A percentile compares a stretch with the other conserved stretches of the same genome.
Evolutionary conservation across 2,329 filamentous ascomycete genomes (phyloP).

Genomic region (Didymellaceae sp.): DNA sequence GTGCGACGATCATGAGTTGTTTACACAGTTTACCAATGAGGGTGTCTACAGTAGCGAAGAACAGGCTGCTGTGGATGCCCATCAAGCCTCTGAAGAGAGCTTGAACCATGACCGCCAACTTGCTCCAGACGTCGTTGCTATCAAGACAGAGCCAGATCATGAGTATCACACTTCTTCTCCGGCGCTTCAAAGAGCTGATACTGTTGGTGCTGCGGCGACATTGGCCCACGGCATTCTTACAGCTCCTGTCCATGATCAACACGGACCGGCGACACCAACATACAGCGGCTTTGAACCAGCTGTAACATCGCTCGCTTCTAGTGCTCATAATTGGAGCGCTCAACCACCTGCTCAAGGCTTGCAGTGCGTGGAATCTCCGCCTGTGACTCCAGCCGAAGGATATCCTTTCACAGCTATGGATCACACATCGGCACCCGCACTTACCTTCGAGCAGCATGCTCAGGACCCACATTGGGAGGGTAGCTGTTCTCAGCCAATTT

Average conservation of each 20-base stretch:
- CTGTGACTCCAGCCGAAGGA: neutral
- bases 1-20: neutral
- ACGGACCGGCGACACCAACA: no score
- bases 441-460: neutral
- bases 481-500: neutral
- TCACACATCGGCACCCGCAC: neutral
- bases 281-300: no score
- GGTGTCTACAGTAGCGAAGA: neutral
- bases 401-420: no score
- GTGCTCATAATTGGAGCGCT: no score
- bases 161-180: neutral
- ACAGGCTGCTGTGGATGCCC: neutral
- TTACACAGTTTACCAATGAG: slow-evolving; percentile 7
- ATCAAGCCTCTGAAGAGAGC: neutral
- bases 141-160: neutral
- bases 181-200: neutral
- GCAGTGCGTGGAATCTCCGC: no score
- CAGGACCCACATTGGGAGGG: neutral
- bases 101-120: no score
- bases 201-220: neutral
- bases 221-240: no score
- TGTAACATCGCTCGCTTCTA: no score
- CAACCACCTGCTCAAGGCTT: no score
- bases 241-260: no score
- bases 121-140: no score